These are phyloP conservation scores for Diaporthe velutina DNA, from an alignment of 2,329 filamentous ascomycete species.

Conservation along the genomic window DNA sequence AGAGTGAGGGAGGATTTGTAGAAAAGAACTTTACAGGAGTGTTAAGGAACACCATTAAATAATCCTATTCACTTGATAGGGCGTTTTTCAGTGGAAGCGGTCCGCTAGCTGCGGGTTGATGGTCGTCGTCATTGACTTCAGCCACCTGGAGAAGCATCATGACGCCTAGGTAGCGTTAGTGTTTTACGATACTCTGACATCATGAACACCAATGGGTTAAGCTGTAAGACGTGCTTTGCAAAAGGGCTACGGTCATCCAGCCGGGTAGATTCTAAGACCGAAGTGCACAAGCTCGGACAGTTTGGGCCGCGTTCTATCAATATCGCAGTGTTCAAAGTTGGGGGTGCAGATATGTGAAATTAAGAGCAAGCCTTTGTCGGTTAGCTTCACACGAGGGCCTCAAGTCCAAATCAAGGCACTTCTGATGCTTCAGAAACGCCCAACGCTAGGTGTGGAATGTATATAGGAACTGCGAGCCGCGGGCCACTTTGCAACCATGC, in stretches of 20 bases:
- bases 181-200: not conserved
- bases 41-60: no score
- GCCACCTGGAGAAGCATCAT: not conserved
- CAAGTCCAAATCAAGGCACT: not conserved
- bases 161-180: not conserved
- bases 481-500: not conserved
- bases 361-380: not conserved
- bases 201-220: not conserved
- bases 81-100: not conserved
- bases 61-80: not conserved
- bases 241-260: no score
- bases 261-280: not conserved
- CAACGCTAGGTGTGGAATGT: not conserved
- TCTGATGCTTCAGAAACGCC: not conserved
- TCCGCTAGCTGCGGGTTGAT: not conserved
- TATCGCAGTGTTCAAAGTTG: not conserved
- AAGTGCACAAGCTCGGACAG: not conserved
- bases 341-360: no score
- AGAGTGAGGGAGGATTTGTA: not conserved
- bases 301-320: not conserved
- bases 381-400: not conserved
- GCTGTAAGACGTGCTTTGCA: not conserved
- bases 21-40: no score
- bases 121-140: not conserved
- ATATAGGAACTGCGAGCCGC: not conserved